Percentiles rank a stretch among this genome's conserved stretches.
These are phyloP conservation scores for Spencermartinsiella europaea DNA, from an alignment of 805 yeast genomes.

Conservation along the genomic window DNA sequence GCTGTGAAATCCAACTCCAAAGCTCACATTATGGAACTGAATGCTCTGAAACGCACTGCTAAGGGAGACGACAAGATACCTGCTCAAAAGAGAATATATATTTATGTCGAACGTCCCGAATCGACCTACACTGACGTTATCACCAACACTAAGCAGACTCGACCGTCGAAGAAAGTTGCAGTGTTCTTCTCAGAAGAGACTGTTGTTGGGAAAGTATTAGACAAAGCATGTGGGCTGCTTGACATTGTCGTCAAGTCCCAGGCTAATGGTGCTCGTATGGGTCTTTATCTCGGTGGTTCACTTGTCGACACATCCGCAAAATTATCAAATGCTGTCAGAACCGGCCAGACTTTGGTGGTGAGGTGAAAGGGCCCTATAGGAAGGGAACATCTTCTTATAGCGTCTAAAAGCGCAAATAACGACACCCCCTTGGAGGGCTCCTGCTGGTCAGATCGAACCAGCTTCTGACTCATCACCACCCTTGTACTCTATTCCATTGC, in stretches of 20 bases:
- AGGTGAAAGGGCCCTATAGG: too few relatives aligned
- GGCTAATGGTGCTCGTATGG: slow-evolving; percentile 10
- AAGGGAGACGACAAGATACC: slow-evolving; percentile 35
- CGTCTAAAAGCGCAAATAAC: too few relatives aligned
- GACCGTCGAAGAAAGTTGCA: slow-evolving; percentile 23
- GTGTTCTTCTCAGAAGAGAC: slow-evolving; percentile 22
- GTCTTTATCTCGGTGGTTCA: slow-evolving; percentile 10
- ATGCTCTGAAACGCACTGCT: slow-evolving; percentile 30
- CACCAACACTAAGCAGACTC: slow-evolving; percentile 12
- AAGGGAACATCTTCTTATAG: too few relatives aligned
- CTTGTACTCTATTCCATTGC: not conserved
- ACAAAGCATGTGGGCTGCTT: slow-evolving; percentile 22
- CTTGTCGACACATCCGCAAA: slow-evolving; percentile 2
- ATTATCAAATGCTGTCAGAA: slow-evolving; percentile 11
- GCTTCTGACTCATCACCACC: too few relatives aligned
- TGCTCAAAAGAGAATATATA: slow-evolving; percentile 31
- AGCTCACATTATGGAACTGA: slow-evolving; percentile 9
- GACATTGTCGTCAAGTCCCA: slow-evolving; percentile 20
- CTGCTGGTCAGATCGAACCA: too few relatives aligned
- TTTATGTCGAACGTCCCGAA: slow-evolving; percentile 26
- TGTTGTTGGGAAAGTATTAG: slow-evolving; percentile 26
- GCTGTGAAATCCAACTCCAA: not conserved
- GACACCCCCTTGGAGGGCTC: too few relatives aligned
- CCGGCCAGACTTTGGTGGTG: slow-evolving; percentile 13
- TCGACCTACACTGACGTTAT: slow-evolving; percentile 19